A percentile compares a stretch with the other conserved stretches of the same genome.
These are phyloP conservation scores for Samsoniella hepiali DNA, from an alignment of 2,329 filamentous ascomycete genomes.

Conservation along the genomic window DNA sequence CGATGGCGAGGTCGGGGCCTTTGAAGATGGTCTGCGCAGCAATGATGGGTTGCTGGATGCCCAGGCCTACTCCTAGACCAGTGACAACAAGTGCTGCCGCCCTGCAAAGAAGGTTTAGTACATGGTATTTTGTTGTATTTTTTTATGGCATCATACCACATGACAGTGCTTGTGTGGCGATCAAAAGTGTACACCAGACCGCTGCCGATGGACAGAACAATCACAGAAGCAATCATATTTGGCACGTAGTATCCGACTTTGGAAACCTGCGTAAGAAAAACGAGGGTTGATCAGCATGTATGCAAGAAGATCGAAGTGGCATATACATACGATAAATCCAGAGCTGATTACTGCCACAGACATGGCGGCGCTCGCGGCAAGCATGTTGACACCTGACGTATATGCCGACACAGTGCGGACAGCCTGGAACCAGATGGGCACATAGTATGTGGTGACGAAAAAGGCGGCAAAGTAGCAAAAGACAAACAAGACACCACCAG, in stretches of 20 bases:
- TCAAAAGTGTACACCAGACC: conserved; percentile 19
- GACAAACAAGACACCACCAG: conserved; percentile 48
- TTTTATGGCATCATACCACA: conserved; percentile 3
- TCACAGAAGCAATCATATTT: conserved; percentile 20
- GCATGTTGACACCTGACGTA: conserved; percentile 18
- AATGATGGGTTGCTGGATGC: conserved; percentile 21
- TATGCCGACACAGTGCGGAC: conserved; percentile 29
- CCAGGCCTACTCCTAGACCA: conserved; percentile 20
- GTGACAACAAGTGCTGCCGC: conserved; percentile 13
- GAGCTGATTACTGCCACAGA: background rate
- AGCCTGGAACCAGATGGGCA: conserved; percentile 47
- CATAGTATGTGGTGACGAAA: conserved; percentile 21
- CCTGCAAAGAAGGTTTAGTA: background rate
- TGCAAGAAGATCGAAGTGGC: background rate
- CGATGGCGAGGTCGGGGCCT: conserved; percentile 20
- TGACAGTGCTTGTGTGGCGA: conserved; percentile 8
- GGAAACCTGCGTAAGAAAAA: background rate
- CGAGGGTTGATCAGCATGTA: background rate
- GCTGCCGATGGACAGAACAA: conserved; percentile 9
- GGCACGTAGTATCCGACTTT: conserved; percentile 22
- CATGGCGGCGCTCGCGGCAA: background rate
- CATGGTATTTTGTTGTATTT: background rate
- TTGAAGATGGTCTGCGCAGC: conserved; percentile 21
- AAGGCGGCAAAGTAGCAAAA: conserved; percentile 31
- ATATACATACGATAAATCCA: background rate